Evolutionary conservation across 2,329 filamentous ascomycete species (phyloP).

Genomic region (Calonectria pauciramosa): DNA sequence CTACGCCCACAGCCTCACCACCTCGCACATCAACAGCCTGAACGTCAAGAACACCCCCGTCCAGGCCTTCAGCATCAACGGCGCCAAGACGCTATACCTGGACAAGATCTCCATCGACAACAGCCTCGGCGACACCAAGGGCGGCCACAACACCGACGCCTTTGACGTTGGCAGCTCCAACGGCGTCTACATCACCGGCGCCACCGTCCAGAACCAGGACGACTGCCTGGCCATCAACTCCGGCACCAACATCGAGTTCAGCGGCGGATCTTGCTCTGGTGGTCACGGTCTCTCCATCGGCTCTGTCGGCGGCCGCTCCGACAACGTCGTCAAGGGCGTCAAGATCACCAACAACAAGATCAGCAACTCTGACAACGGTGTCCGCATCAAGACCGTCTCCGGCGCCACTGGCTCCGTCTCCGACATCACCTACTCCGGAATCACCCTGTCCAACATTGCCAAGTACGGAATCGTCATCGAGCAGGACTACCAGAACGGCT

Average conservation of each 20-base stretch:
- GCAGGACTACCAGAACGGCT: constrained; percentile 63
- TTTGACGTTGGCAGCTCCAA: constrained; percentile 68
- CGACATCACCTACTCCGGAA: constrained; percentile 58
- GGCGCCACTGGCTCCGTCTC: constrained; percentile 60
- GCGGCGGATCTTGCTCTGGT: constrained; percentile 57
- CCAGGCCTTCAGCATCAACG: constrained; percentile 57
- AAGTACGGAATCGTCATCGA: constrained; percentile 57
- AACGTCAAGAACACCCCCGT: constrained; percentile 58
- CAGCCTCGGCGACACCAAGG: constrained; percentile 50
- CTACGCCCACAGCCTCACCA: constrained; percentile 57
- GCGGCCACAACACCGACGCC: constrained; percentile 68
- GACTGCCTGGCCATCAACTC: constrained; percentile 73
- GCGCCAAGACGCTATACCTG: constrained; percentile 50
- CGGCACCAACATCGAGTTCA: constrained; percentile 62
- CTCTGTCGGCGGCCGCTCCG: constrained; percentile 60
- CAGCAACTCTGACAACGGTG: constrained; percentile 66
- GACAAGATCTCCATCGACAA: constrained; percentile 55
- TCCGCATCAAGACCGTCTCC: constrained; percentile 64
- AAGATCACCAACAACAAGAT: constrained; percentile 63
- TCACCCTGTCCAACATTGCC: constrained; percentile 57
- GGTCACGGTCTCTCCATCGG: constrained; percentile 61
- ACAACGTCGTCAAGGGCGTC: constrained; percentile 67
- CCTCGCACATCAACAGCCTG: constrained; percentile 54
- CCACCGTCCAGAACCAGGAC: constrained; percentile 71
- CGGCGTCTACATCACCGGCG: constrained; percentile 64